A percentile compares a stretch with the other conserved stretches of the same genome.
Evolutionary conservation across 495 filamentous ascomycete species (phyloP).

Genomic region (Talaromyces liani): DNA sequence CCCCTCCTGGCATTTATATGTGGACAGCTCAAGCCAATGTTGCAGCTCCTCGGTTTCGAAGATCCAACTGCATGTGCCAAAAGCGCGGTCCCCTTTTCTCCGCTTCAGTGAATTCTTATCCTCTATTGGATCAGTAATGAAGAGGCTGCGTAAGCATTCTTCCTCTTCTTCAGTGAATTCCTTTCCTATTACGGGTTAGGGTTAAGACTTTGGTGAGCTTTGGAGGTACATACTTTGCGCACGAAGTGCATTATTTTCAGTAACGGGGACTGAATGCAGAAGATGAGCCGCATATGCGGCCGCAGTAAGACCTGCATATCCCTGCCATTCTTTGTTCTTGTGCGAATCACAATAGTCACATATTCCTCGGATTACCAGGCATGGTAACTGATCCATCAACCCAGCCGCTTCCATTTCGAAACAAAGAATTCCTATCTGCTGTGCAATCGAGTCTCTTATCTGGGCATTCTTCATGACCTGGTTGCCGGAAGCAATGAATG

Average conservation of each 20-base stretch:
- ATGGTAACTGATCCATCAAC: constrained; percentile 18
- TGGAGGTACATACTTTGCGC: not conserved
- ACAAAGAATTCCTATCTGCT: constrained; percentile 13
- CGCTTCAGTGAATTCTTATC: constrained; percentile 10
- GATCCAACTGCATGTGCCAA: constrained; percentile 22
- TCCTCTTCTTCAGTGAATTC: constrained; percentile 1
- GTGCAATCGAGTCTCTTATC: constrained; percentile 17
- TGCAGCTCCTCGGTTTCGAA: constrained; percentile 13
- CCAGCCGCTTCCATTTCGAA: constrained; percentile 30
- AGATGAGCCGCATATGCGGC: constrained; percentile 16
- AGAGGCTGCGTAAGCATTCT: constrained; percentile 8
- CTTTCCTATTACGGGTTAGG: not conserved
- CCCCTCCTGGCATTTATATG: not conserved
- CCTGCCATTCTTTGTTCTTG: constrained; percentile 22
- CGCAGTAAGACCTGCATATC: constrained; percentile 17
- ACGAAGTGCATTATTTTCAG: not conserved
- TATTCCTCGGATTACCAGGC: constrained; percentile 18
- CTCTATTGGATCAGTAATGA: constrained; percentile 1
- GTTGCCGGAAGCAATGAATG: constrained; percentile 23
- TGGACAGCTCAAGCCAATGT: constrained; percentile 8
- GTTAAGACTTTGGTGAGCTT: not conserved
- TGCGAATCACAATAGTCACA: constrained; percentile 24
- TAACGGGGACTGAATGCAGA: constrained; percentile 8
- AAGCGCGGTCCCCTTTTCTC: constrained; percentile 13
- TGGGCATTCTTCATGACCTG: constrained; percentile 24